These are phyloP conservation scores for Tetrahymena malaccensis DNA, from an alignment of 73 alveolate species.

Conservation along the genomic window DNA sequence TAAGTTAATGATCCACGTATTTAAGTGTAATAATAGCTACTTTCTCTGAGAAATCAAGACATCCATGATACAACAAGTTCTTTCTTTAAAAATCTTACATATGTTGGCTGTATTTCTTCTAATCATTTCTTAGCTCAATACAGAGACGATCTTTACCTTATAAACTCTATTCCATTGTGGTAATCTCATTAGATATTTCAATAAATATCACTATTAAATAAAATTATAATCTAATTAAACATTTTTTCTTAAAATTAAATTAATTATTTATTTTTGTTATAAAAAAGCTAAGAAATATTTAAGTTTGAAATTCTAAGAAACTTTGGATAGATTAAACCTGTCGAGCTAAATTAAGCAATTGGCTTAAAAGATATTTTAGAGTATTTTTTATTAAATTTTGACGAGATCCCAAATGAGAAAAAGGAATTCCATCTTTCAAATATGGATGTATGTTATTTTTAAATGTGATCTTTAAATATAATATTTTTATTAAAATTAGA, in stretches of 20 bases:
- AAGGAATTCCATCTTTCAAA: background rate
- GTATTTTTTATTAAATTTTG: background rate
- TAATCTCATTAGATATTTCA: background rate
- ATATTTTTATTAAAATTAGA: background rate
- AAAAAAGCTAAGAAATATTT: background rate
- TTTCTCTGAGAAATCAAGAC: background rate
- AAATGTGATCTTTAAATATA: background rate
- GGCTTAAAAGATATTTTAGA: background rate
- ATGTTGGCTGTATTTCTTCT: background rate
- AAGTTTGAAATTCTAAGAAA: background rate
- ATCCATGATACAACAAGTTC: background rate
- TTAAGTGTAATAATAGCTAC: background rate
- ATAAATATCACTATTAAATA: too few relatives aligned
- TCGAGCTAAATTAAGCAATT: background rate
- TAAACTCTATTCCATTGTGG: background rate
- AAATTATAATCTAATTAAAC: too few relatives aligned
- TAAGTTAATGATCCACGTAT: background rate
- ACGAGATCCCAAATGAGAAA: background rate
- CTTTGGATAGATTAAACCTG: background rate
- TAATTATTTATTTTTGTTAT: too few relatives aligned
- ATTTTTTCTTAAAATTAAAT: too few relatives aligned
- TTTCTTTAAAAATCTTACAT: background rate
- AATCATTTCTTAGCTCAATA: background rate
- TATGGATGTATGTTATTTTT: background rate
- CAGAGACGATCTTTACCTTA: background rate